These are phyloP conservation scores for Massariosphaeria phaeospora DNA, from an alignment of 495 filamentous ascomycete genomes.

Conservation along the genomic window DNA sequence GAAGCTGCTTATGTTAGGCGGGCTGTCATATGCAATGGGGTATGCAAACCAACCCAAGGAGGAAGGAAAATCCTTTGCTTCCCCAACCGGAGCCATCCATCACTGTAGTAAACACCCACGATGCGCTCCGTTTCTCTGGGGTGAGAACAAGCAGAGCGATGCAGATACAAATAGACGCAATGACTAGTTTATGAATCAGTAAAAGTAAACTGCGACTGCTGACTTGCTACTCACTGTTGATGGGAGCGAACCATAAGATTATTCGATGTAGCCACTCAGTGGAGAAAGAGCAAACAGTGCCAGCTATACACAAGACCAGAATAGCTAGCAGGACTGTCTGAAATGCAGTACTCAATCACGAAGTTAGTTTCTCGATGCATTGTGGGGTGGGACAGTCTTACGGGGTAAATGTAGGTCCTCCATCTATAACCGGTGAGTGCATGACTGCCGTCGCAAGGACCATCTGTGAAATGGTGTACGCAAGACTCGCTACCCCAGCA, in stretches of 20 bases:
- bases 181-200: constrained; percentile 23
- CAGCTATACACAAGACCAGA: constrained; percentile 53
- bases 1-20: constrained; percentile 41
- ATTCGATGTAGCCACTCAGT: constrained; percentile 60
- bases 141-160: constrained; percentile 57
- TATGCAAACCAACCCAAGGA: constrained; percentile 50
- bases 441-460: constrained; percentile 63
- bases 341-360: constrained; percentile 48
- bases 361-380: constrained; percentile 4
- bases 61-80: constrained; percentile 60
- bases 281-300: constrained; percentile 60
- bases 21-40: background rate
- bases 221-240: constrained; percentile 51
- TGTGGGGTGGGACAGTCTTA: constrained; percentile 32
- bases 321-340: constrained; percentile 62
- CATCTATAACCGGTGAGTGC: constrained; percentile 45
- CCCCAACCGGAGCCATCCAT: constrained; percentile 57
- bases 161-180: constrained; percentile 50
- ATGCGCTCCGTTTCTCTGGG: constrained; percentile 54
- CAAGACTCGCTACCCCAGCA: constrained; percentile 59
- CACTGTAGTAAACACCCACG: constrained; percentile 61
- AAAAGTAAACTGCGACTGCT: background rate
- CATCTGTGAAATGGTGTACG: constrained; percentile 64
- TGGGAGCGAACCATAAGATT: constrained; percentile 67
- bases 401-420: constrained; percentile 44